These are phyloP conservation scores for Sporothrix pseudoabietina DNA, from an alignment of 2,329 filamentous ascomycete species.

Conservation along the genomic window DNA sequence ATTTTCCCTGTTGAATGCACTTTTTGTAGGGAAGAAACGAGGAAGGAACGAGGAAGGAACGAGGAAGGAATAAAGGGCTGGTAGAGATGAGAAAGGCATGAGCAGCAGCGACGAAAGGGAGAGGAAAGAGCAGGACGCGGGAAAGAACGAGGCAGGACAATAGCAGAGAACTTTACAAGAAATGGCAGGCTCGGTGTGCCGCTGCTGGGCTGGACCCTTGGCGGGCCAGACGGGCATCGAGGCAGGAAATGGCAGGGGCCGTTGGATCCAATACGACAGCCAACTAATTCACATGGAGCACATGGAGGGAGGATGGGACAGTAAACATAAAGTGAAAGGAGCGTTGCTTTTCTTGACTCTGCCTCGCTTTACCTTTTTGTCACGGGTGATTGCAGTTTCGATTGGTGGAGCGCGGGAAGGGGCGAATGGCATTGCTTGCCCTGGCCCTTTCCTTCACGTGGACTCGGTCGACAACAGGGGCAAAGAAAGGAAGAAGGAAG, in stretches of 20 bases:
- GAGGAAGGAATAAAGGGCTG: not conserved
- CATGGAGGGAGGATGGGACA: not conserved
- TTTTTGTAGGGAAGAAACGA: not conserved
- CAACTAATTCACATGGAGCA: not conserved
- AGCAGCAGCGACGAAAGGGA: conserved; percentile 3
- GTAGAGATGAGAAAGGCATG: conserved; percentile 7
- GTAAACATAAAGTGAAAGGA: not conserved
- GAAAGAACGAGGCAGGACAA: conserved; percentile 23
- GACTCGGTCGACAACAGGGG: not conserved
- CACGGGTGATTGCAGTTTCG: conserved; percentile 19
- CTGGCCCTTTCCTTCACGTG: not conserved
- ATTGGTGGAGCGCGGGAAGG: conserved; percentile 17
- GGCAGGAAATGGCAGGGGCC: not conserved
- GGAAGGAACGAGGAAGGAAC: not conserved
- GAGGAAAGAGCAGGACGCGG: not conserved
- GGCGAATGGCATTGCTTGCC: conserved; percentile 8
- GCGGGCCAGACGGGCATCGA: not conserved
- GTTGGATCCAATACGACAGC: not conserved
- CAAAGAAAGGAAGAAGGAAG: not conserved
- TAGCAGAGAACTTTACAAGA: not conserved
- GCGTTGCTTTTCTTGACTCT: not conserved
- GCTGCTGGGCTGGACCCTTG: not conserved
- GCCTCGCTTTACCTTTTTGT: conserved; percentile 5
- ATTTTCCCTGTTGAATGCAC: not conserved
- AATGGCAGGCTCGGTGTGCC: not conserved